Evolutionary conservation across 129 eudicot genomes (phyloP), one percentile per base, ranked within the genome.

Genomic region (Kitagawia praeruptora): DNA sequence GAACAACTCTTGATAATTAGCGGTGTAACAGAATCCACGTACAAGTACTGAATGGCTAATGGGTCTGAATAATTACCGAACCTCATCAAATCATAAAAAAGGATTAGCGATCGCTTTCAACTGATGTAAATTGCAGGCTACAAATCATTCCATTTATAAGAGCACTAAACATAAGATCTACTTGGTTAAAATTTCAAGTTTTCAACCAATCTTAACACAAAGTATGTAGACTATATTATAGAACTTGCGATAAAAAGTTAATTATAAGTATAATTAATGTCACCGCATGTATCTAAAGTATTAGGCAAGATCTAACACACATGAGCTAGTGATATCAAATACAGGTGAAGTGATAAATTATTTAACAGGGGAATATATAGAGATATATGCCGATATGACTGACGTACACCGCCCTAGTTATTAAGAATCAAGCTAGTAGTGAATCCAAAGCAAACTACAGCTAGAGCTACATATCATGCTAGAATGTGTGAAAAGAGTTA

Each of bases 161-260:
- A 85, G 82, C 90, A 85, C 86, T 78, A 82, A 85, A 87, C 88
- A 87, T 74, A 63, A 78, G 82, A 85, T 77, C 80, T 87, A 88
- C 78, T 87, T 80, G 74, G 39, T 67, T 61, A 75, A 82, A 82
- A 80, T 80, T 85, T 82, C 81, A n/a, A 76, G 83, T 21, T 23
- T 64, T 13, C 41, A 70, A 27, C 81, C 78, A 78, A 77, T 70
- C 77, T 81, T 76, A 71, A 84, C 84, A 47, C 34, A 40, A 41
- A 71, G 12, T 18, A 0, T 41, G 0, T 41, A 40, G 21, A 0
- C 76, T 72, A 1, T n/a, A 12, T 40, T 1, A 34, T 72, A 42
- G 45, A 58, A 58, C 5, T 9, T 58, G 34, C 2, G 47, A 19
- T 40, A 3, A 72, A 72, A 40, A 40, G 51, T 23, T 8, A 21